These are phyloP conservation scores for Colletotrichum tropicale DNA, from an alignment of 2,329 filamentous ascomycete genomes.

Conservation along the genomic window DNA sequence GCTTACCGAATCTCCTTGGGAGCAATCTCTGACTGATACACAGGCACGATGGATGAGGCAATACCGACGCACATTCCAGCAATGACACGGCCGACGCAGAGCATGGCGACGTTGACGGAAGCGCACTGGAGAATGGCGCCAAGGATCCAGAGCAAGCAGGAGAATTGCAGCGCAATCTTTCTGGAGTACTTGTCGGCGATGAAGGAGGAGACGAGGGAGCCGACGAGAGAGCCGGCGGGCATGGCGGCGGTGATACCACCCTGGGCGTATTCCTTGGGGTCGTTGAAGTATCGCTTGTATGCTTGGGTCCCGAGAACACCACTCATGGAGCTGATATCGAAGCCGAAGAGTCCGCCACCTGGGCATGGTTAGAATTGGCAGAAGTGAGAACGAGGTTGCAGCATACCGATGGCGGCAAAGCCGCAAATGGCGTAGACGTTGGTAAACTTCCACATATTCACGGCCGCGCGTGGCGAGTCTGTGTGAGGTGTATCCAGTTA, in stretches of 20 bases:
- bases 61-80: slow-evolving; percentile 78
- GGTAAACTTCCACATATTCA: slow-evolving; percentile 45
- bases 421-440: slow-evolving; percentile 66
- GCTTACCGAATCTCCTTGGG: slow-evolving; percentile 53
- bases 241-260: slow-evolving; percentile 76
- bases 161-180: slow-evolving; percentile 52
- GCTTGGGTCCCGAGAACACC: slow-evolving; percentile 69
- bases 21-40: slow-evolving; percentile 72
- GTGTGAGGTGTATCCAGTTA: neutral
- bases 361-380: slow-evolving; percentile 19
- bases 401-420: slow-evolving; percentile 65
- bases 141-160: slow-evolving; percentile 55
- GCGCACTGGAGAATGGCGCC: slow-evolving; percentile 63
- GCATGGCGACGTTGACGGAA: slow-evolving; percentile 70
- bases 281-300: slow-evolving; percentile 75
- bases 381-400: neutral
- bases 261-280: slow-evolving; percentile 62
- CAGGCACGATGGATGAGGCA: slow-evolving; percentile 71
- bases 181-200: slow-evolving; percentile 56
- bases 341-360: slow-evolving; percentile 77
- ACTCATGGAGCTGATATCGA: slow-evolving; percentile 79
- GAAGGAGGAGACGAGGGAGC: slow-evolving; percentile 54
- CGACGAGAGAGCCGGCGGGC: slow-evolving; percentile 74
- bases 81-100: slow-evolving; percentile 73
- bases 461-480: slow-evolving; percentile 4